phyloP scores from a whole-genome alignment of 73 alveolate species.

The Paramecium pentaurelia region DNA sequence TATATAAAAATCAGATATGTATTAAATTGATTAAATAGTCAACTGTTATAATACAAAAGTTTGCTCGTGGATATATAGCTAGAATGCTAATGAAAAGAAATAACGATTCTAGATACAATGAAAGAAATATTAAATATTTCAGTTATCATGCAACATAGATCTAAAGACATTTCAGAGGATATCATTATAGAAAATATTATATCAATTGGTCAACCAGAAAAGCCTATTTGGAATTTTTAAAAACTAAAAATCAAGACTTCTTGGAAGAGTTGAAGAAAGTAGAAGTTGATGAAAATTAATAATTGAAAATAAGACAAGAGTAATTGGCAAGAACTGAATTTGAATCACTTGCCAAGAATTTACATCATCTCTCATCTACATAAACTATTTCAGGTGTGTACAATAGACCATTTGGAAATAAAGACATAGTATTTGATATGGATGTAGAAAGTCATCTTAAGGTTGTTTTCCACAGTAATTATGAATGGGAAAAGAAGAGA shows the following conservation, averaged over 20 bases:
- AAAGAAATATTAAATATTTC: constrained; percentile 24
- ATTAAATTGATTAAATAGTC: not conserved
- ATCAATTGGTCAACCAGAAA: constrained; percentile 5
- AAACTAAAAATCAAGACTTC: not conserved
- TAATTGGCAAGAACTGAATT: constrained; percentile 77
- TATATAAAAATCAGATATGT: not conserved
- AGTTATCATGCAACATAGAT: not conserved
- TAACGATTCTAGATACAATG: not conserved
- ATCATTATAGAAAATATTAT: constrained; percentile 34
- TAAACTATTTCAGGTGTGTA: constrained; percentile 83
- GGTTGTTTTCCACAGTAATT: constrained; percentile 29
- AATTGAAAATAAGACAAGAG: constrained; percentile 58
- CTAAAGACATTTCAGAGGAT: constrained; percentile 27
- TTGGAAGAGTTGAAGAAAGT: constrained; percentile 62
- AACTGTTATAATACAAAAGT: not conserved
- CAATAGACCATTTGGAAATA: constrained; percentile 81
- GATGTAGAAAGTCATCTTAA: constrained; percentile 83
- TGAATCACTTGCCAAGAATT: constrained; percentile 73
- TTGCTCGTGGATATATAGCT: not conserved
- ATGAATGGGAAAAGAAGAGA: constrained; percentile 7
- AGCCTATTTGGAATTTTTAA: not conserved
- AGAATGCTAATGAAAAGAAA: constrained; percentile 1
- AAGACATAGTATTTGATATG: constrained; percentile 79
- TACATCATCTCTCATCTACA: constrained; percentile 82
- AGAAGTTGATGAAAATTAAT: constrained; percentile 59